phyloP scores from a whole-genome alignment of 2,329 filamentous ascomycete genomes.

The Lojkania enalia region DNA sequence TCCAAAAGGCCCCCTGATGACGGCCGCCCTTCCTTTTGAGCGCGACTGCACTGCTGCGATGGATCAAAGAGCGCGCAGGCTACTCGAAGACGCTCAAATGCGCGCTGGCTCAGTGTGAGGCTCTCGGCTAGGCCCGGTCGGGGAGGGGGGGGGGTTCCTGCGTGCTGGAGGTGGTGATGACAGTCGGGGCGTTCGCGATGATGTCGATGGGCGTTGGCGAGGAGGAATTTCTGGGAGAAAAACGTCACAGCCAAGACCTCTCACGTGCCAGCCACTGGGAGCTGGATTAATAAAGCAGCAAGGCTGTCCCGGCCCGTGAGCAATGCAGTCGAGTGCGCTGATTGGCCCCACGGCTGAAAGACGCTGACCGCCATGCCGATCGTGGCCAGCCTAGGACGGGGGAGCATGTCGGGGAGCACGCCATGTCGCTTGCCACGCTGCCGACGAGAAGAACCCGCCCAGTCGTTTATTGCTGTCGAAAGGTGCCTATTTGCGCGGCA shows the following conservation, averaged over 20 bases:
- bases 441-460: not conserved
- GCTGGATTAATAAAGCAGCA: slow-evolving; percentile 12
- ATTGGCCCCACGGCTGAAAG: not conserved
- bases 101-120: slow-evolving; percentile 11
- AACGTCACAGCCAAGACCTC: slow-evolving; percentile 30
- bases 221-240: slow-evolving; percentile 33
- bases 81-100: not conserved
- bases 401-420: not conserved
- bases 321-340: not conserved
- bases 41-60: not conserved
- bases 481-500: too few species aligned
- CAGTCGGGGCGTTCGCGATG: slow-evolving; percentile 41
- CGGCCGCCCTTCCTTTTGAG: slow-evolving; percentile 3
- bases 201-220: slow-evolving; percentile 36
- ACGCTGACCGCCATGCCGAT: slow-evolving; percentile 1
- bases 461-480: too few species aligned
- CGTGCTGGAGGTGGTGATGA: slow-evolving; percentile 29
- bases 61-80: slow-evolving; percentile 2
- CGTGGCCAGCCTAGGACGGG: not conserved
- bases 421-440: slow-evolving; percentile 1
- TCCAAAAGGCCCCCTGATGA: slow-evolving; percentile 12
- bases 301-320: not conserved
- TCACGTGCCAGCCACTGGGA: slow-evolving; percentile 36
- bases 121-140: slow-evolving; percentile 11
- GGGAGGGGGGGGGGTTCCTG: slow-evolving; percentile 17